Percentiles rank a stretch among this genome's conserved stretches.
Conservation (phyloP, 1,284 basidiomycete species). For the Naganishia cerealis region DNA sequence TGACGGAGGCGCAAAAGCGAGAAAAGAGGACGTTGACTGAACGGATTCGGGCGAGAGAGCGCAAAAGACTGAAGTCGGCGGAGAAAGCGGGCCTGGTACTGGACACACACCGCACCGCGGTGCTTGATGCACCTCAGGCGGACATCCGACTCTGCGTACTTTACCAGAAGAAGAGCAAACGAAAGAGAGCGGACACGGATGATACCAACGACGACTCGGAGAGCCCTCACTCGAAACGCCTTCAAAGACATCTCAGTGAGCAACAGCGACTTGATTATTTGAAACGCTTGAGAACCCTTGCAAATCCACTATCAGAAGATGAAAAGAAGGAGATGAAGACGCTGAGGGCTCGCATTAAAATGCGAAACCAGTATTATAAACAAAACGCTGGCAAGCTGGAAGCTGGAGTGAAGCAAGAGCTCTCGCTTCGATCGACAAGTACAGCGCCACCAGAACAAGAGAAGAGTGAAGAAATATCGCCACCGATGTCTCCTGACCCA, state of each 20-base stretch:
- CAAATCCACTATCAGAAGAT: neutral
- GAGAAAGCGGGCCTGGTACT: conserved; percentile 38
- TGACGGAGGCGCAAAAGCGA: conserved; percentile 35
- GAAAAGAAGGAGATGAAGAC: conserved; percentile 3
- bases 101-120: conserved; percentile 13
- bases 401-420: neutral
- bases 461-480: too few species aligned
- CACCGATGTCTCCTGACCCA: too few species aligned
- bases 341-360: neutral
- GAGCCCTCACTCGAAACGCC: neutral
- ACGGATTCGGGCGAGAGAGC: conserved; percentile 37
- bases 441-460: neutral
- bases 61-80: conserved; percentile 38
- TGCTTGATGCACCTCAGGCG: conserved; percentile 3
- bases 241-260: neutral
- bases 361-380: neutral
- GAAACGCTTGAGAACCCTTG: neutral
- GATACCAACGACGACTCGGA: neutral
- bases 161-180: conserved; percentile 5
- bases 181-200: neutral
- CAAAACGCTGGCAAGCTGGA: neutral
- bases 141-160: conserved; percentile 1
- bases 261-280: conserved; percentile 4
- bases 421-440: neutral
- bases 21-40: conserved; percentile 34